A percentile compares a stretch with the other conserved stretches of the same genome.
phyloP scores from a whole-genome alignment of 2,329 filamentous ascomycete species.

The Botrytis hyacinthi region DNA sequence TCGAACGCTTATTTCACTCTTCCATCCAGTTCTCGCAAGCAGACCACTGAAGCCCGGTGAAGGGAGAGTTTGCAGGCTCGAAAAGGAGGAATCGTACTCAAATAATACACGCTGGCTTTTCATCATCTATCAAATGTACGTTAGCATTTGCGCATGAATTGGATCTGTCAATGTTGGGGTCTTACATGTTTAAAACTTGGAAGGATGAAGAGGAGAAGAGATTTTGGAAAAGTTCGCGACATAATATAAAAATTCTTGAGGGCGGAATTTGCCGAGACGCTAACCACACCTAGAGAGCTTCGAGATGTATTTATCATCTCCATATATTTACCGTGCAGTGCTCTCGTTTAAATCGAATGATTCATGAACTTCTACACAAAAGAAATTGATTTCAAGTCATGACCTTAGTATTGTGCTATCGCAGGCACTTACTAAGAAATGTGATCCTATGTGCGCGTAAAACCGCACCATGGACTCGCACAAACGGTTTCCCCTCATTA shows the following conservation, averaged over 20 bases:
- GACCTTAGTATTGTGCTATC: constrained; percentile 25
- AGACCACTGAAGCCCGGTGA: constrained; percentile 86
- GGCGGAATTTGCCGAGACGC: constrained; percentile 23
- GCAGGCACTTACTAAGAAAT: constrained; percentile 11
- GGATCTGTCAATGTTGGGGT: constrained; percentile 36
- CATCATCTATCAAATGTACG: constrained; percentile 74
- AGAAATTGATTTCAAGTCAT: constrained; percentile 26
- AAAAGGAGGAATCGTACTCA: constrained; percentile 71
- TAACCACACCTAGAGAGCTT: constrained; percentile 34
- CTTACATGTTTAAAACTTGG: constrained; percentile 98
- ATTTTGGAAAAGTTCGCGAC: constrained; percentile 39
- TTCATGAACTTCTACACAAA: not conserved
- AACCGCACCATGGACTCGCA: constrained; percentile 11
- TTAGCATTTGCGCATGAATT: constrained; percentile 36
- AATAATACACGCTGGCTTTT: constrained; percentile 96
- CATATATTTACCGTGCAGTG: not conserved
- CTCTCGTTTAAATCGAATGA: not conserved
- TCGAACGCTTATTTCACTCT: constrained; percentile 98
- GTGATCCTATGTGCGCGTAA: not conserved
- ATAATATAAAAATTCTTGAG: constrained; percentile 32
- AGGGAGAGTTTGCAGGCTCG: constrained; percentile 78
- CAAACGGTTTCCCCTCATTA: not conserved
- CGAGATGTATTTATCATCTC: not conserved
- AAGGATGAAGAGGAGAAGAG: constrained; percentile 75
- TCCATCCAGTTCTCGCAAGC: constrained; percentile 61